phyloP scores from a whole-genome alignment of 352 stramenopile species.

The Globisporangium abappressorium region DNA sequence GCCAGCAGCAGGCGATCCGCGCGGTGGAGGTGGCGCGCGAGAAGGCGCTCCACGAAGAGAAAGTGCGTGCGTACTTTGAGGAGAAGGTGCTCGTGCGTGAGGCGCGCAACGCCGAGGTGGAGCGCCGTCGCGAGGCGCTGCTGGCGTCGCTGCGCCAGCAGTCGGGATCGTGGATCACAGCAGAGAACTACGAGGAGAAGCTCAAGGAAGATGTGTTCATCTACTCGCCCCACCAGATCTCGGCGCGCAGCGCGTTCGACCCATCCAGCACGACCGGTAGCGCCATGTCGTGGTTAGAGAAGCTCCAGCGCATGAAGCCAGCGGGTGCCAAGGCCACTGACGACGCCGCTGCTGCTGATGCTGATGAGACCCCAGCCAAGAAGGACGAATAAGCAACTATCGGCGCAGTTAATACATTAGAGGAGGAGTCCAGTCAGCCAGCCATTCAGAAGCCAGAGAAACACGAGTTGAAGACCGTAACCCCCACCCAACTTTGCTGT shows the following conservation, averaged over 20 bases:
- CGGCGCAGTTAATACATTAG: constrained; percentile 17
- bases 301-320: constrained; percentile 86
- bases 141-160: constrained; percentile 61
- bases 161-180: constrained; percentile 67
- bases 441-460: not conserved
- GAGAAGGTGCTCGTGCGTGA: constrained; percentile 79
- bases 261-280: constrained; percentile 60
- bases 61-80: constrained; percentile 74
- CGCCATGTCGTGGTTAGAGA: constrained; percentile 84
- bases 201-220: constrained; percentile 84
- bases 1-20: constrained; percentile 80
- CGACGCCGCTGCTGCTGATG: constrained; percentile 27
- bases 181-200: constrained; percentile 70
- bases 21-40: constrained; percentile 78
- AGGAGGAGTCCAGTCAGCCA: constrained; percentile 8
- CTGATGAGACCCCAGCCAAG: constrained; percentile 18
- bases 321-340: constrained; percentile 38
- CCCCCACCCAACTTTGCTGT: not conserved
- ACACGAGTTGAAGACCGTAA: constrained; percentile 12
- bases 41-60: constrained; percentile 76
- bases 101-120: constrained; percentile 50
- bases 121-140: constrained; percentile 65
- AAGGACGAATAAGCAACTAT: constrained; percentile 13
- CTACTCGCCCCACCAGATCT: constrained; percentile 77
- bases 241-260: constrained; percentile 63